phyloP scores from a whole-genome alignment of 2,329 filamentous ascomycete genomes.

The Scedosporium apiospermum region DNA sequence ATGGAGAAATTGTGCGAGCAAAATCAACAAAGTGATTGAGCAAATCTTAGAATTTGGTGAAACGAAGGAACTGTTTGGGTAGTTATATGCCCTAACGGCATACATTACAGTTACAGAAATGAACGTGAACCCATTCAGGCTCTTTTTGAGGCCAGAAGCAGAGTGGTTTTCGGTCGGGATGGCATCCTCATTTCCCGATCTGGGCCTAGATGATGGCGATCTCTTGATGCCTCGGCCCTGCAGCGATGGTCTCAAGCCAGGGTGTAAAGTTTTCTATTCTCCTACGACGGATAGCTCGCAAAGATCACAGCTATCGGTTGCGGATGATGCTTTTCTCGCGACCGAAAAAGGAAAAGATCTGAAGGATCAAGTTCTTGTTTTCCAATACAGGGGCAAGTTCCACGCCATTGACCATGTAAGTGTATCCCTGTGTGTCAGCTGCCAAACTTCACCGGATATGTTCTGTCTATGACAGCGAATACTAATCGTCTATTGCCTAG shows the following conservation, averaged over 20 bases:
- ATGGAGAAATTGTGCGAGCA: too few species aligned
- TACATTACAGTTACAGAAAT: not conserved
- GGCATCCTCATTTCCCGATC: slow-evolving; percentile 44
- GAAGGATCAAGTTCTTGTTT: slow-evolving; percentile 55
- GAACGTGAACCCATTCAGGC: slow-evolving; percentile 15
- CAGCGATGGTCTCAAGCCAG: slow-evolving; percentile 28
- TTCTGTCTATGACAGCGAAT: not conserved
- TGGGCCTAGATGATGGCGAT: slow-evolving; percentile 28
- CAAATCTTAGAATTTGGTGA: not conserved
- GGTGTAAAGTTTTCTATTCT: slow-evolving; percentile 51
- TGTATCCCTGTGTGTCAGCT: slow-evolving; percentile 4
- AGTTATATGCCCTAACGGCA: too few species aligned
- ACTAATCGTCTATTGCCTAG: slow-evolving; percentile 23
- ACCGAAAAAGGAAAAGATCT: slow-evolving; percentile 25
- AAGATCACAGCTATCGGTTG: slow-evolving; percentile 23
- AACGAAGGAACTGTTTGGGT: not conserved
- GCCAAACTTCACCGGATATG: not conserved
- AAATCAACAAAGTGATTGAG: too few species aligned
- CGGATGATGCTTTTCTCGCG: slow-evolving; percentile 20
- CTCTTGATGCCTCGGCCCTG: slow-evolving; percentile 29
- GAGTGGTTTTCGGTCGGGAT: slow-evolving; percentile 48
- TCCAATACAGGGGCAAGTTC: slow-evolving; percentile 53
- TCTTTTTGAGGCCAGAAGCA: slow-evolving; percentile 15
- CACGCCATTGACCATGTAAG: slow-evolving; percentile 60
- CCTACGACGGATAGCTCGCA: slow-evolving; percentile 28